Evolutionary conservation across 2,329 filamentous ascomycete genomes (phyloP).

Genomic region (Leptosphaerulina australis): DNA sequence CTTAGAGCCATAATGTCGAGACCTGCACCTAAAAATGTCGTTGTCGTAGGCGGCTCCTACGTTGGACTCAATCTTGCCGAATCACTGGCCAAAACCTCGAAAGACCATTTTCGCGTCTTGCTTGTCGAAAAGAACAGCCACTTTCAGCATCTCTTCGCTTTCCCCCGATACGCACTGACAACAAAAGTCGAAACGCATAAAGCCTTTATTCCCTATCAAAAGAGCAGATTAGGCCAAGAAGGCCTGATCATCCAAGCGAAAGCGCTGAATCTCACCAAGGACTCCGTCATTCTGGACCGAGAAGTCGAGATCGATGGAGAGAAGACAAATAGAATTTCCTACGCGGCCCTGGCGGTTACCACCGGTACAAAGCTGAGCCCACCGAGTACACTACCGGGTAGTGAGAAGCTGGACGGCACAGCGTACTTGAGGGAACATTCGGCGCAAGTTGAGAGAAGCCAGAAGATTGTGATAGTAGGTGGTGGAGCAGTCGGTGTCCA

Average conservation of each 20-base stretch:
- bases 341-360: slow-evolving; percentile 63
- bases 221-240: slow-evolving; percentile 33
- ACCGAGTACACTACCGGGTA: slow-evolving; percentile 10
- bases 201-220: slow-evolving; percentile 65
- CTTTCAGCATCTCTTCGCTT: slow-evolving; percentile 66
- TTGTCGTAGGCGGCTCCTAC: slow-evolving; percentile 19
- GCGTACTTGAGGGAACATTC: slow-evolving; percentile 46
- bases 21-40: slow-evolving; percentile 8
- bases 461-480: slow-evolving; percentile 55
- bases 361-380: slow-evolving; percentile 56
- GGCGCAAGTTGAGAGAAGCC: slow-evolving; percentile 59
- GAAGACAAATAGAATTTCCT: slow-evolving; percentile 50
- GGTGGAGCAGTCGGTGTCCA: slow-evolving; percentile 68
- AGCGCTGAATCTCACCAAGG: slow-evolving; percentile 49
- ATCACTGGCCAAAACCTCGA: slow-evolving; percentile 10
- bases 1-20: slow-evolving; percentile 7
- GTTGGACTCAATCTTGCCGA: slow-evolving; percentile 17
- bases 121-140: slow-evolving; percentile 66
- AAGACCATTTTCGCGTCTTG: slow-evolving; percentile 57
- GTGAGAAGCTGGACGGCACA: slow-evolving; percentile 30
- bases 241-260: slow-evolving; percentile 47
- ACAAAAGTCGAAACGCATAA: slow-evolving; percentile 60
- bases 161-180: slow-evolving; percentile 65
- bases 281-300: slow-evolving; percentile 50
- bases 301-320: slow-evolving; percentile 39